These are phyloP conservation scores for Sporothrix luriei DNA, from an alignment of 2,329 filamentous ascomycete species.

Conservation along the genomic window DNA sequence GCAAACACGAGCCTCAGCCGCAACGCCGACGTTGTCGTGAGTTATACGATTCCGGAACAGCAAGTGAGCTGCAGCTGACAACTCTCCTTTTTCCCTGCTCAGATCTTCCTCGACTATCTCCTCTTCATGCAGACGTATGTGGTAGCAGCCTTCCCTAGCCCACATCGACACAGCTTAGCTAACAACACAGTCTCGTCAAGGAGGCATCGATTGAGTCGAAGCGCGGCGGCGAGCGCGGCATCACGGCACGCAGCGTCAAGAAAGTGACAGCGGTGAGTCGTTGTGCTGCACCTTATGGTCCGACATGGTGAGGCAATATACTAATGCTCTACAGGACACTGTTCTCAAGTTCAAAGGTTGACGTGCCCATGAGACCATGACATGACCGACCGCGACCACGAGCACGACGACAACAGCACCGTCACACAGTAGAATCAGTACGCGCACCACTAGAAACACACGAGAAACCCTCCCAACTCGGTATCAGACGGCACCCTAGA, in stretches of 20 bases:
- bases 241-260: slow-evolving; percentile 75
- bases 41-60: slow-evolving; percentile 39
- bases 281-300: too few species aligned
- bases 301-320: too few species aligned
- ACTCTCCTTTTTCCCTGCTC: slow-evolving; percentile 30
- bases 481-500: too few species aligned
- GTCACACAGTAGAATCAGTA: not conserved
- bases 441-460: not conserved
- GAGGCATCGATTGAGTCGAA: slow-evolving; percentile 78
- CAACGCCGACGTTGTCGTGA: slow-evolving; percentile 81
- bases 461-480: not conserved
- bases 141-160: too few species aligned
- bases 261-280: slow-evolving; percentile 72
- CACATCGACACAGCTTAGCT: not conserved
- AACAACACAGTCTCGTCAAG: slow-evolving; percentile 66
- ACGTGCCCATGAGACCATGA: slow-evolving; percentile 38
- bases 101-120: slow-evolving; percentile 85
- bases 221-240: slow-evolving; percentile 69
- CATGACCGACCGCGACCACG: too few species aligned
- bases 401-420: too few species aligned
- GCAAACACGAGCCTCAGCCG: slow-evolving; percentile 78
- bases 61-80: slow-evolving; percentile 27
- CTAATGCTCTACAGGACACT: slow-evolving; percentile 54
- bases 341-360: slow-evolving; percentile 70
- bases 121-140: slow-evolving; percentile 72